Base-by-base conservation (phyloP, 1,139 yeast genomes). In the Debaryomyces subglobosus region DNA sequence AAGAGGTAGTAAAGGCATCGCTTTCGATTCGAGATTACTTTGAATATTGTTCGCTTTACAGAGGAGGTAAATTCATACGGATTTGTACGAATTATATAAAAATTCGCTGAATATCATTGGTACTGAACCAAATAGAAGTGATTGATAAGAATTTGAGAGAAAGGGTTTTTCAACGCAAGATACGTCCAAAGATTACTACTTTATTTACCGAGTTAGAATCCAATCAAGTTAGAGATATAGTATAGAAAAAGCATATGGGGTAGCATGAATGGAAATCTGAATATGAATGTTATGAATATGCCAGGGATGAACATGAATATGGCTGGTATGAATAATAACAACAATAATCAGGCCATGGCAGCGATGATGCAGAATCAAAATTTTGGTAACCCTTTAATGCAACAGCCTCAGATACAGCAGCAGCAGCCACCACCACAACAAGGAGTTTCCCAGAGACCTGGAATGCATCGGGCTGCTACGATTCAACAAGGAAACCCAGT, bases 391-490 rank as follows among this genome's bases (percentile, higher is more conserved):
- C 48, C 51, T 16, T 33, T 50, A 21, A 43, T 41, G 39, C 52
- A 45, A 32, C 51, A 46, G 32, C 51, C 42, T 12, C 44, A 38
- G 32, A 44, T 21, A 30, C 41, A 32, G 18, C 46, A 47, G 12
- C 46, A 24, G 12, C 52, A 45, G 34, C 51, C 45, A 13, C 18
- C 18, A 45, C 25, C 41, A n/a, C 49, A 43, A 20, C 55, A 49
- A 39, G 41, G 34, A 21, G 41, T 48, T 32, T 53, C 36, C 45
- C 57, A 43, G 45, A 47, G 68, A 16, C 68, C 68, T 1, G 63
- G 60, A 3, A 54, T 63, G 49, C 68, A 55, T 48, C 46, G 70
- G 20, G 55, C 61, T 18, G 51, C 58, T 18, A 54, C 60, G 29
- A 48, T 60, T 7, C 64, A 61, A 42, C 64, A 54, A 41, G 44